These are phyloP conservation scores for Phanerodontia chrysosporium DNA, from an alignment of 768 basidiomycete genomes.

Conservation along the genomic window DNA sequence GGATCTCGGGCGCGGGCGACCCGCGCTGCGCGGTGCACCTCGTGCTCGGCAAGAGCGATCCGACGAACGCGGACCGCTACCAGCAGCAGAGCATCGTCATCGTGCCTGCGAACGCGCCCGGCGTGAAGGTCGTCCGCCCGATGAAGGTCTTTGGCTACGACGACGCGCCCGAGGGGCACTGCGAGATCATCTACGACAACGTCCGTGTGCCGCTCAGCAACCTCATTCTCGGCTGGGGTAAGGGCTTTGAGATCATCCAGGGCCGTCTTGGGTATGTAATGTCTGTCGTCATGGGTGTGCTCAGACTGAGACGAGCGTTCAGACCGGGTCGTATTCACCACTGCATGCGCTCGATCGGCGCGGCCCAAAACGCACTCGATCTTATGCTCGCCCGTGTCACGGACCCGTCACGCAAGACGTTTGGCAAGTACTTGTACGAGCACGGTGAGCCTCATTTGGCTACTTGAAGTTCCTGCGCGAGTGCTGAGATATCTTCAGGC, in stretches of 20 bases:
- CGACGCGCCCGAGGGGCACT: constrained; percentile 95
- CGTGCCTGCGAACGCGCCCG: constrained; percentile 83
- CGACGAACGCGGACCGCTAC: constrained; percentile 70
- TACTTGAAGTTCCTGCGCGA: not conserved
- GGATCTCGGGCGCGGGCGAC: constrained; percentile 96
- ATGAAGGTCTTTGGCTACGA: constrained; percentile 94
- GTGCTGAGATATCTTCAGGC: constrained; percentile 37
- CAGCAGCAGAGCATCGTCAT: constrained; percentile 91
- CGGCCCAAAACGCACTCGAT: constrained; percentile 80
- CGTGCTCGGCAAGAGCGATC: constrained; percentile 93
- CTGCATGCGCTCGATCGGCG: constrained; percentile 96
- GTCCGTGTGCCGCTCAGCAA: constrained; percentile 85
- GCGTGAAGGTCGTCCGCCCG: constrained; percentile 86
- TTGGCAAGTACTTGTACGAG: constrained; percentile 87
- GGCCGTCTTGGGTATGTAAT: constrained; percentile 79
- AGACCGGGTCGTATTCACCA: constrained; percentile 96
- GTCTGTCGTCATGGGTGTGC: not conserved
- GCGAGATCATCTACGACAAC: constrained; percentile 91
- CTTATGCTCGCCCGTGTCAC: constrained; percentile 88
- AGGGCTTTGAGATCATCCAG: constrained; percentile 97
- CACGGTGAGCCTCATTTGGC: constrained; percentile 57
- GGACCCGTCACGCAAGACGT: constrained; percentile 88
- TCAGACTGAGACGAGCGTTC: not conserved
- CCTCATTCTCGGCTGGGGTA: constrained; percentile 88
- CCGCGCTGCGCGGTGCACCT: constrained; percentile 86